These are phyloP conservation scores for Cyberlindnera lachancei DNA, from an alignment of 805 yeast genomes.

Conservation along the genomic window DNA sequence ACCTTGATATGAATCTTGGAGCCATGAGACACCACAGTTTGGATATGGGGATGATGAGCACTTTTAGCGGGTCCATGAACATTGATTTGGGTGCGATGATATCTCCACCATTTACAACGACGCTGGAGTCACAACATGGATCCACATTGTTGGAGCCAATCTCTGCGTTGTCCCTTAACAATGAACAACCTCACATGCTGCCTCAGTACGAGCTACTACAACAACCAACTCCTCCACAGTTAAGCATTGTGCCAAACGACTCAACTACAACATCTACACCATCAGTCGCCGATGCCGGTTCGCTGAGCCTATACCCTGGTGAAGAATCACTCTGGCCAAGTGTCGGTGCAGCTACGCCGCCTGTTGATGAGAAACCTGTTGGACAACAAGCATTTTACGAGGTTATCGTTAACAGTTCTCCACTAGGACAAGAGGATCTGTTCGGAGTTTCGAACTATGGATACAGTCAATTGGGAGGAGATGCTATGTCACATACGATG, in stretches of 20 bases:
- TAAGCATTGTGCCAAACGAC: slow-evolving; percentile 4
- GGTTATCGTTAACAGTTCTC: slow-evolving; percentile 11
- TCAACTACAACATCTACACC: slow-evolving; percentile 1
- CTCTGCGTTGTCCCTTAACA: not conserved
- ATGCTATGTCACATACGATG: slow-evolving; percentile 1
- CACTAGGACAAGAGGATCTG: slow-evolving; percentile 12
- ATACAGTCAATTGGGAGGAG: slow-evolving; percentile 1
- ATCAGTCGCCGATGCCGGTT: slow-evolving; percentile 1
- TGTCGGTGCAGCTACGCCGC: slow-evolving; percentile 14
- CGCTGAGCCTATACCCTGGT: slow-evolving; percentile 4
- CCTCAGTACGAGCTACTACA: not conserved
- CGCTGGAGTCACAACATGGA: not conserved
- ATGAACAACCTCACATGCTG: not conserved
- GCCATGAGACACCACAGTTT: slow-evolving; percentile 22
- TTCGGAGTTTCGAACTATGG: slow-evolving; percentile 4
- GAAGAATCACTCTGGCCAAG: slow-evolving; percentile 17
- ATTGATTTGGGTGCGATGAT: not conserved
- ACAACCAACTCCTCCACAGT: slow-evolving; percentile 2
- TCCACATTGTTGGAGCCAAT: not conserved
- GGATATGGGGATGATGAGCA: slow-evolving; percentile 13
- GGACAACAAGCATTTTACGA: slow-evolving; percentile 7
- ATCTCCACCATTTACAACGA: not conserved
- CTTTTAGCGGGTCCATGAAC: slow-evolving; percentile 8
- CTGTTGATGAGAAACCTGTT: not conserved
- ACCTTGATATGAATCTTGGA: slow-evolving; percentile 17